Base-by-base conservation (phyloP, 2,329 filamentous ascomycete genomes). In the Colletotrichum chrysophilum region DNA sequence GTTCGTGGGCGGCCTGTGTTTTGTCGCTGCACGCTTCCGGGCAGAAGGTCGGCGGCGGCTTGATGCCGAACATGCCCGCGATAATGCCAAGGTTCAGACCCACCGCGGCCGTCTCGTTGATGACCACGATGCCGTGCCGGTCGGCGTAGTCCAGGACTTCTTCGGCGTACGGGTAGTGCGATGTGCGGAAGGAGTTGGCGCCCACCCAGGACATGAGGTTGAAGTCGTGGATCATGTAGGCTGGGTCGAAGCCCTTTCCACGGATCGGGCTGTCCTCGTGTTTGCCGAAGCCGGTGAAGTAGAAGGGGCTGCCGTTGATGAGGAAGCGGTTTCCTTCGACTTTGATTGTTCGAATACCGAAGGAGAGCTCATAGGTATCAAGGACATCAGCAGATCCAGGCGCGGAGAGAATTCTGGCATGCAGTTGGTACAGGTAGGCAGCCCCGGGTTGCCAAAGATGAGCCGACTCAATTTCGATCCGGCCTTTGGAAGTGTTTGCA, bases 151-250 rank as follows among this genome's bases (percentile, higher is more conserved):
- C 80, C 34, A 81, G 75, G 6, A 81, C 76, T n/a, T 82, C 81
- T 24, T 81, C 78, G 0, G 80, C 80, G 72, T 83, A 82, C 1
- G 81, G 82, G 55, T 83, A 83, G 70, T 83, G 80, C 0, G 80
- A 77, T 2, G 80, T 82, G 3, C 81, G 78, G 75, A 83, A 83
- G 5, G 81, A 83, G 72, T 83, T 83, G 3, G 82, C 81, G 3
- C 80, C 80, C 1, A 79, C 80, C 80, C 81, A 82, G 21, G 78
- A 66, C 65, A 83, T 71, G 9, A 83, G 76, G 26, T 80, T 72
- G 67, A 82, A 83, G 64, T 83, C 82, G 62, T 82, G 81, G 4
- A 83, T 75, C 79, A 83, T 80, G 74, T 80, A 82, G 3, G 80
- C 80, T 14, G 78, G 77, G 13, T 83, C 81, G 71, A 81, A 78